A percentile compares a stretch with the other conserved stretches of the same genome.
phyloP scores from a whole-genome alignment of 2,329 filamentous ascomycete genomes.

The Penicillium hesseltinei region DNA sequence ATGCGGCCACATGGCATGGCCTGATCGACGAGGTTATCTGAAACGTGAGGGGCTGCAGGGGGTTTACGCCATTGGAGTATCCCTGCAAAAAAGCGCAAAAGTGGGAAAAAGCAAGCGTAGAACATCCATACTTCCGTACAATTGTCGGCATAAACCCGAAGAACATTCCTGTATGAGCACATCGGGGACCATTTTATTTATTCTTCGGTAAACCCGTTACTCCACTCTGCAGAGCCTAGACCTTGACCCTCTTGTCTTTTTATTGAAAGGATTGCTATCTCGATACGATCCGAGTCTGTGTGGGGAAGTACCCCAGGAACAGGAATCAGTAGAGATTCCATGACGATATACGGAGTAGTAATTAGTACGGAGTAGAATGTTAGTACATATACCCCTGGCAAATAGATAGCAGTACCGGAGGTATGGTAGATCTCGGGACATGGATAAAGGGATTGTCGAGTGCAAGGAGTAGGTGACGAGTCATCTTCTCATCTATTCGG shows the following conservation, averaged over 20 bases:
- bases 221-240: neutral
- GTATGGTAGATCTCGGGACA: neutral
- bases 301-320: slow-evolving; percentile 1
- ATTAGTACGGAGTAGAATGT: too few species aligned
- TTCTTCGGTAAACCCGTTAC: neutral
- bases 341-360: neutral
- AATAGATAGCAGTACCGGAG: neutral
- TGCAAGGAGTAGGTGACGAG: neutral
- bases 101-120: neutral
- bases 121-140: neutral
- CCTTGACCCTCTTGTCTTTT: neutral
- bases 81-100: neutral
- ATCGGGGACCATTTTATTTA: neutral
- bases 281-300: neutral
- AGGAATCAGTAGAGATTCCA: neutral
- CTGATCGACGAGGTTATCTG: slow-evolving; percentile 9
- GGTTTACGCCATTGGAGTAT: neutral
- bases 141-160: neutral
- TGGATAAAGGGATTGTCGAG: neutral
- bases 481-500: neutral
- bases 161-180: neutral
- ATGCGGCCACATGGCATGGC: slow-evolving; percentile 12
- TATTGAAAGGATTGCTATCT: neutral
- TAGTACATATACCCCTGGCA: neutral
- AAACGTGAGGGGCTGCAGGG: slow-evolving; percentile 3